Base-by-base conservation (phyloP, 768 basidiomycete genomes). In the Daedaleopsis sinensis region DNA sequence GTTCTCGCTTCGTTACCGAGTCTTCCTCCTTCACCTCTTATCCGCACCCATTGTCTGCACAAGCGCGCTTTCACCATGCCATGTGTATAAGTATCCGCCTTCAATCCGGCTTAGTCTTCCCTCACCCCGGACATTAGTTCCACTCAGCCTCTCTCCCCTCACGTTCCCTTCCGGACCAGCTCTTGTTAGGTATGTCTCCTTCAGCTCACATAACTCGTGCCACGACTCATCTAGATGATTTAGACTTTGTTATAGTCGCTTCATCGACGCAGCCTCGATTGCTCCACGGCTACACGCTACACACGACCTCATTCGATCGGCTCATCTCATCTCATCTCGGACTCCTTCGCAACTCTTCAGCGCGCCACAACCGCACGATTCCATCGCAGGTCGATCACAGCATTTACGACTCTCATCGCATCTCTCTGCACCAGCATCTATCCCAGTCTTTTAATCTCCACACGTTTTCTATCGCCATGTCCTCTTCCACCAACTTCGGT, bases 321-420 rank as follows among this genome's bases (percentile, higher is more conserved):
- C 42, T 64, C 62, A 63, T 52, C 61, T 62, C 55, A 57, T 65
- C 54, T 44, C 52, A 37, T 64, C 57, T 49, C 27, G 27, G 27
- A 60, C 55, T 57, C 65, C 58, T 69, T 67, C 66, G 64, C 65
- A 65, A 67, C 70, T 70, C 68, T 76, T 79, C 69, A 72, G 72
- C 76, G 73, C 70, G 73, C 72, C 60, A 50, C 61, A 65, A 63
- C 72, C 74, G 68, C 73, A 71, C 65, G 61, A 63, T 67, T 54
- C 63, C 74, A 85, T 87, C 87, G 87, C 86, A 79, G 85, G 85
- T 78, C 87, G 86, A 88, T 84, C 78, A 54, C 70, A 68, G 72
- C 67, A 52, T 58, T 67, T 65, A 70, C 67, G 49, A 66, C 63
- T 67, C 54, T 24, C 52, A 59, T 43, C 27, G 57, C 62, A 64